Conservation (phyloP, 169 alveolate species). For the Plasmodium chabaudi region DNA sequence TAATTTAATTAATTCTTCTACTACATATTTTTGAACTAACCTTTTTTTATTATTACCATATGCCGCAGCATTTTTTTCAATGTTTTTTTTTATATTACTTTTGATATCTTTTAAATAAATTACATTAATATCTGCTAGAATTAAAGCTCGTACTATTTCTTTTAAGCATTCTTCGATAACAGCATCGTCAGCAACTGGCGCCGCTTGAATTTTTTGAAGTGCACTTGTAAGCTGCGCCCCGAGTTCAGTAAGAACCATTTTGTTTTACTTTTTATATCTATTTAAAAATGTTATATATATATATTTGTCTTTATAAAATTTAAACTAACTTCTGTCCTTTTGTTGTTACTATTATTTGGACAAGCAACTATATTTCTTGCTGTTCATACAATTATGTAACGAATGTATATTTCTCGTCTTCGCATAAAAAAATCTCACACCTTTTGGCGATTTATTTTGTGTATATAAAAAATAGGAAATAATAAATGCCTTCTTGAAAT, state of each 20-base stretch:
- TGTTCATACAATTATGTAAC: no score
- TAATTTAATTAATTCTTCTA: constrained; percentile 94
- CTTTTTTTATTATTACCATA: constrained; percentile 88
- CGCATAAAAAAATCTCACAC: no score
- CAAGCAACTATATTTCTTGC: no score
- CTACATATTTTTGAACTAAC: constrained; percentile 82
- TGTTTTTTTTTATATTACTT: constrained; percentile 90
- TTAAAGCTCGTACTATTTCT: constrained; percentile 94
- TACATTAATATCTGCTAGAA: constrained; percentile 96
- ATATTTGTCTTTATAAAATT: neutral
- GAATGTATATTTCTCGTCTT: no score
- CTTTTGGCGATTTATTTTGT: no score
- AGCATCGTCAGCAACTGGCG: constrained; percentile 94
- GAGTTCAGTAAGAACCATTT: constrained; percentile 98
- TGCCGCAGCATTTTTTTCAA: constrained; percentile 85
- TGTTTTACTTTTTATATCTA: neutral
- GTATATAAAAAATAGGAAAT: no score
- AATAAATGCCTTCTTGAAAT: no score
- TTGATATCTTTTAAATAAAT: constrained; percentile 92
- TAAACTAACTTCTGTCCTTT: neutral
- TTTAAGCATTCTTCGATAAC: constrained; percentile 92
- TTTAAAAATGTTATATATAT: neutral
- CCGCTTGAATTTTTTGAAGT: constrained; percentile 93
- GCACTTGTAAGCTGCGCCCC: constrained; percentile 96
- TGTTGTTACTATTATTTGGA: no score